phyloP scores from a whole-genome alignment of 2,329 filamentous ascomycete genomes.

The Fusarium gaditjirri region DNA sequence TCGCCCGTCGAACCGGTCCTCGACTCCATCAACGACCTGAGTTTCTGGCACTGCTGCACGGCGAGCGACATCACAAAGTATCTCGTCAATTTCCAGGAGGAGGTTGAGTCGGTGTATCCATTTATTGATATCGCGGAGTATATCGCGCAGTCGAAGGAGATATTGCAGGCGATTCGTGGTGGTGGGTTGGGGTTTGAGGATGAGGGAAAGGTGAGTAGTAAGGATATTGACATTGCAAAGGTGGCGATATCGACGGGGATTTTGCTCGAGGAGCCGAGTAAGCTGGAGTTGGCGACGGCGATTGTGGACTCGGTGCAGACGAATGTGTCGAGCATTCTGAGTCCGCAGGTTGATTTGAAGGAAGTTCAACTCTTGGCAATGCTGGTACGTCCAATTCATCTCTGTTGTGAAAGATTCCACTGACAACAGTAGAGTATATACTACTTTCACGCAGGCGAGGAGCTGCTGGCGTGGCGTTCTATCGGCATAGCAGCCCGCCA shows the following conservation, averaged over 20 bases:
- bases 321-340: slow-evolving; percentile 43
- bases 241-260: slow-evolving; percentile 50
- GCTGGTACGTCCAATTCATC: slow-evolving; percentile 34
- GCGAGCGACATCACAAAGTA: slow-evolving; percentile 47
- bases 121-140: slow-evolving; percentile 48
- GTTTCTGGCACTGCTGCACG: slow-evolving; percentile 41
- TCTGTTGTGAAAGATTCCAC: rapidly evolving
- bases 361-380: slow-evolving; percentile 49
- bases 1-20: slow-evolving; percentile 32
- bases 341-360: slow-evolving; percentile 47
- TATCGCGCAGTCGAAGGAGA: slow-evolving; percentile 38
- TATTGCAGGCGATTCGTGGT: slow-evolving; percentile 41
- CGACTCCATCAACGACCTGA: slow-evolving; percentile 10
- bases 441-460: slow-evolving; percentile 59
- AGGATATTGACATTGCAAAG: slow-evolving; percentile 49
- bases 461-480: slow-evolving; percentile 59
- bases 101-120: slow-evolving; percentile 52
- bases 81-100: slow-evolving; percentile 53
- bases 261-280: slow-evolving; percentile 48
- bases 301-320: slow-evolving; percentile 48
- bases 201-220: slow-evolving; percentile 5
- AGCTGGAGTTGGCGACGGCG: slow-evolving; percentile 42
- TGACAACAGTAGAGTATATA: slow-evolving; percentile 49
- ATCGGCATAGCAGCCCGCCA: slow-evolving; percentile 59
- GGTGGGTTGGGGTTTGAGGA: not conserved